phyloP scores from a whole-genome alignment of 768 basidiomycete species.

The Russula vinacea region DNA sequence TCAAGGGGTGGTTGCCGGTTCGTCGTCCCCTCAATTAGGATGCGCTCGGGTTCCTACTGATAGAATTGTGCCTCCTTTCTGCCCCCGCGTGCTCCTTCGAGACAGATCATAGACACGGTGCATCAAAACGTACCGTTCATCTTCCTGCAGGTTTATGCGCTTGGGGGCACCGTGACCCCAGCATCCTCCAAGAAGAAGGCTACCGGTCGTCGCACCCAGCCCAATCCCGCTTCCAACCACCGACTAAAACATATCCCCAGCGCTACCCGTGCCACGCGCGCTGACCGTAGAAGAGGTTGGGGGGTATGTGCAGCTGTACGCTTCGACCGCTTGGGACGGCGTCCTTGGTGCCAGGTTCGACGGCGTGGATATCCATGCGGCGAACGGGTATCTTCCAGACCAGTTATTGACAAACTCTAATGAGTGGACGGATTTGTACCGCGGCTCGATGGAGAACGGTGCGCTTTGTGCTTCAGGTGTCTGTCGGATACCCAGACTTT shows the following conservation, averaged over 20 bases:
- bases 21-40: conserved; percentile 6
- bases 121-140: conserved; percentile 39
- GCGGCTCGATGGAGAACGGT: conserved; percentile 48
- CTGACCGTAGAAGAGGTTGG: conserved; percentile 35
- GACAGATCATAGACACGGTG: conserved; percentile 31
- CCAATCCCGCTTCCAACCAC: neutral
- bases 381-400: conserved; percentile 37
- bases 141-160: conserved; percentile 41
- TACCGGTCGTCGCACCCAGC: conserved; percentile 4
- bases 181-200: conserved; percentile 3
- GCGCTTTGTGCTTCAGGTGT: conserved; percentile 41
- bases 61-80: neutral
- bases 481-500: conserved; percentile 28
- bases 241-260: neutral
- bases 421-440: conserved; percentile 45
- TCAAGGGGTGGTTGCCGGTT: conserved; percentile 48
- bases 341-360: conserved; percentile 36
- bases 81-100: too few relatives aligned
- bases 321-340: conserved; percentile 40
- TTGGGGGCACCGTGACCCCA: conserved; percentile 35
- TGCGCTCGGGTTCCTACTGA: neutral
- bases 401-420: conserved; percentile 44
- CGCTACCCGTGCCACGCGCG: neutral
- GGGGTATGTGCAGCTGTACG: conserved; percentile 34
- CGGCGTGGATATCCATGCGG: conserved; percentile 36